A percentile compares a stretch with the other conserved stretches of the same genome.
Evolutionary conservation across 768 basidiomycete genomes (phyloP).

Genomic region (Leucogyrophana mollusca): DNA sequence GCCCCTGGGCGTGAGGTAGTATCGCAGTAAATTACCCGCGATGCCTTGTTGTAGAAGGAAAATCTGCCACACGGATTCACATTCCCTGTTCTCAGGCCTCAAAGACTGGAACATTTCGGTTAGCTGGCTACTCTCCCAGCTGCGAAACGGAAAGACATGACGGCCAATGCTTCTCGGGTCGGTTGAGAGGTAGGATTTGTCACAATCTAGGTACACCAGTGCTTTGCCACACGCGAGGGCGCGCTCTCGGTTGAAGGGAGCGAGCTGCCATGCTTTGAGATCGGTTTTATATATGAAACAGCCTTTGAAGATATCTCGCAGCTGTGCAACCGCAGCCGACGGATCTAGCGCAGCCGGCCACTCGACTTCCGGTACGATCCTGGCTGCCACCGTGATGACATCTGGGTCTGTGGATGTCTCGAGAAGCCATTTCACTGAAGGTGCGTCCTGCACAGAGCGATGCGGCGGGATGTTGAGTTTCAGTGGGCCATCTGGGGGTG

Average conservation of each 20-base stretch:
- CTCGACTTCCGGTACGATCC: slow-evolving; percentile 11
- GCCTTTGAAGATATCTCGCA: slow-evolving; percentile 1
- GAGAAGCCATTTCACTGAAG: slow-evolving; percentile 16
- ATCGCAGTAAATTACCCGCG: too few relatives aligned
- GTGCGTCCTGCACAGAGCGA: slow-evolving; percentile 2
- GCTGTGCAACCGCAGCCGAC: background rate
- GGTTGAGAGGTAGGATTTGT: too few relatives aligned
- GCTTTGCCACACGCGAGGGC: background rate
- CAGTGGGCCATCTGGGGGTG: too few relatives aligned
- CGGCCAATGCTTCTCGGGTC: too few relatives aligned
- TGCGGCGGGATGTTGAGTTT: background rate
- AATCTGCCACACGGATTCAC: too few relatives aligned
- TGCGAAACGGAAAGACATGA: too few relatives aligned
- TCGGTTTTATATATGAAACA: slow-evolving; percentile 1
- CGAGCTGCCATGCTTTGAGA: too few relatives aligned
- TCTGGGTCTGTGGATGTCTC: slow-evolving; percentile 17
- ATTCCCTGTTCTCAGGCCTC: too few relatives aligned
- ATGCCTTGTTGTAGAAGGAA: too few relatives aligned
- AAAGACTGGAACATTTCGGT: too few relatives aligned
- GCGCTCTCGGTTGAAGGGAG: background rate
- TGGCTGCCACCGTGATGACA: slow-evolving; percentile 7
- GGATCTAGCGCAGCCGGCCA: slow-evolving; percentile 9
- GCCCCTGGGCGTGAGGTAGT: too few relatives aligned
- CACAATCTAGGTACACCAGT: background rate
- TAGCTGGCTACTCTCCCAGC: too few relatives aligned